Base-by-base conservation (phyloP, 352 stramenopile genomes). In the Phytophthora cactorum region DNA sequence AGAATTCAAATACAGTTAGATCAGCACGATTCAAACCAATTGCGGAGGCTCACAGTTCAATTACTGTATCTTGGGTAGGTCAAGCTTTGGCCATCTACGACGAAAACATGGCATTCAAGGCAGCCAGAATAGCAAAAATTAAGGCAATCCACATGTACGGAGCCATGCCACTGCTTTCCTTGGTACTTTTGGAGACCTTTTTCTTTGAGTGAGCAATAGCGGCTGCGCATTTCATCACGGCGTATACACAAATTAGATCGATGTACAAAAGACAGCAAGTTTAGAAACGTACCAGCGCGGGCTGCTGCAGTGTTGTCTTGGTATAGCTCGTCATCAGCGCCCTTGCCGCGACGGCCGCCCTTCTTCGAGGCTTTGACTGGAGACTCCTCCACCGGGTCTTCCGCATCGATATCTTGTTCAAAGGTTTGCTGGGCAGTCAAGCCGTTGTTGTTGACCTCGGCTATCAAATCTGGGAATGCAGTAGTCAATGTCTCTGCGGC, bases 121-220 rank as follows among this genome's bases (percentile, higher is more conserved):
- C 54, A 17, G 77, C 74, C 25, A 87, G 50, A 17, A 87, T 45
- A 9, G 77, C 77, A 41, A 83, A 80, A 45, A 82, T 31, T 17
- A 83, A 56, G 22, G 76, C 74, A 51, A 82, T 25, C 76, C 74
- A 83, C 28, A 79, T 59, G 51, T 80, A 75, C 11, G 57, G 47
- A 53, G 70, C 59, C 43, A 75, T 76, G n/a, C 67, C 53, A 36
- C 47, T 65, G 51, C 64, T 38, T 36, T 78, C 57, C 17, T 79
- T 68, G 55, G 29, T 56, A 38, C 71, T 70, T 74, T 89, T 90
- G 45, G 56, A 64, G 5, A 62, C 43, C 41, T 90, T 90, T 65
- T 93, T 93, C 68, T 89, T 91, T 6, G 77, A 82, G 54, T 82
- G 83, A 7, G 86, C 80, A 29, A 92, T 88, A 27, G 84, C 81